Evolutionary conservation across 2,329 filamentous ascomycete genomes (phyloP).

Genomic region (Triangularia verruculosa): DNA sequence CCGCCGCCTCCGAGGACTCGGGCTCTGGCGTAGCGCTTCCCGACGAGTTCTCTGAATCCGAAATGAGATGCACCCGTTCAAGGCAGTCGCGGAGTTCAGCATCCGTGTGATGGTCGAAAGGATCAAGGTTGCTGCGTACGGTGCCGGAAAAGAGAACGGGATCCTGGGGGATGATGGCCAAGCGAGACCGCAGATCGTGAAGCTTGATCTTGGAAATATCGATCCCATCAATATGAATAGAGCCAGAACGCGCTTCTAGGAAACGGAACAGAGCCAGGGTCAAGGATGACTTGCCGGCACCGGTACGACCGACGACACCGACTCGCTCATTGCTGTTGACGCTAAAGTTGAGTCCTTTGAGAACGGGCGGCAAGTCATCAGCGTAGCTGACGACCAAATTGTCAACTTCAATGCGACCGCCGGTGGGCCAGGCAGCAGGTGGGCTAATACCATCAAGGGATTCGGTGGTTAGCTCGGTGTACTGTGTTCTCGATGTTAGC

Average conservation of each 20-base stretch:
- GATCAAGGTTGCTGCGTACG: conserved; percentile 72
- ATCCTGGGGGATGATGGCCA: conserved; percentile 79
- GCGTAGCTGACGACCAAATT: conserved; percentile 72
- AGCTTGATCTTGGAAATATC: conserved; percentile 72
- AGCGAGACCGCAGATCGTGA: conserved; percentile 65
- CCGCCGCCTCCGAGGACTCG: conserved; percentile 22
- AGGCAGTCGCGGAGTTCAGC: conserved; percentile 67
- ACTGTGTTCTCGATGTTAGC: conserved; percentile 35
- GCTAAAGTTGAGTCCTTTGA: conserved; percentile 66
- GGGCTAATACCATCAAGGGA: conserved; percentile 58
- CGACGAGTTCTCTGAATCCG: conserved; percentile 38
- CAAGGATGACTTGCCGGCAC: conserved; percentile 73
- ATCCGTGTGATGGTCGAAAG: conserved; percentile 69
- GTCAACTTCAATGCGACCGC: conserved; percentile 70
- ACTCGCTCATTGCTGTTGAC: conserved; percentile 66
- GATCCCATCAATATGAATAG: conserved; percentile 67
- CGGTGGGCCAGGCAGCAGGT: conserved; percentile 71
- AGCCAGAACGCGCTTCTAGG: conserved; percentile 64
- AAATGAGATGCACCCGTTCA: conserved; percentile 63
- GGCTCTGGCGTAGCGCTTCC: conserved; percentile 38
- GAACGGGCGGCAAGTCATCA: conserved; percentile 64
- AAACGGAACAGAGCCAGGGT: conserved; percentile 77
- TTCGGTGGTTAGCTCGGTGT: conserved; percentile 66
- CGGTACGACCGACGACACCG: conserved; percentile 75
- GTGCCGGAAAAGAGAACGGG: conserved; percentile 80